These are phyloP conservation scores for Sporopachydermia quercuum DNA, from an alignment of 805 yeast species.

Conservation along the genomic window DNA sequence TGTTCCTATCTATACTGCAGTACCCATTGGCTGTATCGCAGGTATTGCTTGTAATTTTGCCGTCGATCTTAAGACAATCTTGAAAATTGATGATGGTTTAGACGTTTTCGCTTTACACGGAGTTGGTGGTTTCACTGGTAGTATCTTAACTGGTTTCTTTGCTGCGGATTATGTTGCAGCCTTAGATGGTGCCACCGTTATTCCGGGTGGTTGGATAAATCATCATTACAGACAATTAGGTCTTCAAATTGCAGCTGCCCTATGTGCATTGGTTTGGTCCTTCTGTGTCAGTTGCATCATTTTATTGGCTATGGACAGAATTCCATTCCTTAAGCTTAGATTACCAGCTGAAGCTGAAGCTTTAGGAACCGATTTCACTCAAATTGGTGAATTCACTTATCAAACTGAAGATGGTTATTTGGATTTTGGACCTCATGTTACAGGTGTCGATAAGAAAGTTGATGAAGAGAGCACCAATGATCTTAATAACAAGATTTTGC, in stretches of 20 bases:
- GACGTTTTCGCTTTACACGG: conserved; percentile 92
- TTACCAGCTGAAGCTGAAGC: conserved; percentile 83
- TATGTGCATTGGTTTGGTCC: conserved; percentile 66
- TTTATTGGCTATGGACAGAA: conserved; percentile 53
- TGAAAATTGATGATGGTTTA: conserved; percentile 86
- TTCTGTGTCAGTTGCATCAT: conserved; percentile 62
- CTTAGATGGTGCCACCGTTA: conserved; percentile 50
- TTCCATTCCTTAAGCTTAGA: conserved; percentile 77
- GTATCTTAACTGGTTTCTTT: conserved; percentile 75
- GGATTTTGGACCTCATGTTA: conserved; percentile 1
- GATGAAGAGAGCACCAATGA: too few species aligned
- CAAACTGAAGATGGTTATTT: conserved; percentile 33
- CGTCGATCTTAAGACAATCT: conserved; percentile 56
- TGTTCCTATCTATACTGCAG: conserved; percentile 83
- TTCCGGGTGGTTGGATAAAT: conserved; percentile 87
- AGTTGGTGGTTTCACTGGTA: conserved; percentile 81
- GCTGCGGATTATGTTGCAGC: conserved; percentile 90
- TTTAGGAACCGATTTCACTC: conserved; percentile 76
- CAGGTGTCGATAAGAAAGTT: background rate
- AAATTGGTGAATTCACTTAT: conserved; percentile 82
- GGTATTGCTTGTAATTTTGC: conserved; percentile 75
- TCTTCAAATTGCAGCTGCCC: conserved; percentile 78
- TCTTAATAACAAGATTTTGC: too few species aligned
- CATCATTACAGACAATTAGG: conserved; percentile 84
- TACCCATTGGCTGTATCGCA: conserved; percentile 69